These are phyloP conservation scores for Eutypa lata DNA, from an alignment of 2,329 filamentous ascomycete genomes.

Conservation along the genomic window DNA sequence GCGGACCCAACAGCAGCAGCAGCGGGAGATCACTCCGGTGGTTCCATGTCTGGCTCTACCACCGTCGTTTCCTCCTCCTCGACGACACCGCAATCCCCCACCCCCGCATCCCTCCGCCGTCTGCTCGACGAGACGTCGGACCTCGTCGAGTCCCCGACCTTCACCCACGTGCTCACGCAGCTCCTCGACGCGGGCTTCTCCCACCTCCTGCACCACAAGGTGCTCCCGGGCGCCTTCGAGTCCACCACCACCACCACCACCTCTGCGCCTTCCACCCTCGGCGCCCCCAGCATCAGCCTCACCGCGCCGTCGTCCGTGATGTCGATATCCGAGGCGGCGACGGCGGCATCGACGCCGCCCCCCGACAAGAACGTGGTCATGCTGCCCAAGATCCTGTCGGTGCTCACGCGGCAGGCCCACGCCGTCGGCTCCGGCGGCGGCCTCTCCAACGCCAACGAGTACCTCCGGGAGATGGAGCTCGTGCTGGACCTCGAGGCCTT, in stretches of 20 bases:
- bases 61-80: constrained; percentile 20
- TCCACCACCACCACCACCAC: constrained; percentile 35
- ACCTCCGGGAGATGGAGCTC: constrained; percentile 70
- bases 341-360: constrained; percentile 3
- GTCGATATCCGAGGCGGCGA: neutral
- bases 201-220: constrained; percentile 76
- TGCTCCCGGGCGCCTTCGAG: constrained; percentile 77
- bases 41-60: neutral
- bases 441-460: constrained; percentile 57
- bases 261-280: constrained; percentile 29
- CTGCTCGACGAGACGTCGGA: constrained; percentile 95
- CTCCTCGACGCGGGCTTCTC: constrained; percentile 87
- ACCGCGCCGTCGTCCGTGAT: constrained; percentile 1
- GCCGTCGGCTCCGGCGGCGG: constrained; percentile 69
- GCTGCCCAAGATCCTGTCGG: constrained; percentile 84
- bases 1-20: constrained; percentile 4
- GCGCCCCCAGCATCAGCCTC: constrained; percentile 44
- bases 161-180: constrained; percentile 79
- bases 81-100: constrained; percentile 37
- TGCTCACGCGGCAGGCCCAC: constrained; percentile 88
- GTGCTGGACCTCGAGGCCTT: constrained; percentile 78
- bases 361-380: constrained; percentile 52
- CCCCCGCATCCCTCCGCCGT: constrained; percentile 65
- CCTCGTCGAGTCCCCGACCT: constrained; percentile 88
- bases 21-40: neutral